Conservation (phyloP, 2,329 filamentous ascomycete genomes). For the Nectriaceae sp. region DNA sequence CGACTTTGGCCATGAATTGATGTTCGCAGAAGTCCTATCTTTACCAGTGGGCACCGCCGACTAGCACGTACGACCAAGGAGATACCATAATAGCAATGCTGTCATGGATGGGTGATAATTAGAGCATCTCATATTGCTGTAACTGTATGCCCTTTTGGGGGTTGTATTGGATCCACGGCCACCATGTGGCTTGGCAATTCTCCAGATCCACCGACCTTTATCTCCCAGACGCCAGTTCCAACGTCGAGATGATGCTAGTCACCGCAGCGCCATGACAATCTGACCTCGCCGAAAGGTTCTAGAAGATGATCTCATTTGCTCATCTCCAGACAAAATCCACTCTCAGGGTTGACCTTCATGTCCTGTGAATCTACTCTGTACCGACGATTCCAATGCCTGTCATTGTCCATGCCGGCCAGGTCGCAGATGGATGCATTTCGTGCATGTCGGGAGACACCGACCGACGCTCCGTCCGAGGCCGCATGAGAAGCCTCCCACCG, state of each 20-base stretch:
- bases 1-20: conserved; percentile 12
- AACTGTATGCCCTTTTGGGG: no score
- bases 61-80: neutral
- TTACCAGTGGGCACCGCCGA: no score
- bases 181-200: conserved; percentile 14
- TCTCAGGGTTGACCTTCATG: neutral
- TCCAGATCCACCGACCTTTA: conserved; percentile 11
- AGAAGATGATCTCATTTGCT: conserved; percentile 25
- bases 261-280: neutral
- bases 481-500: neutral
- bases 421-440: conserved; percentile 17
- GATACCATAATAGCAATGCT: no score
- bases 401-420: conserved; percentile 3
- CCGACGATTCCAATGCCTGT: neutral
- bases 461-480: conserved; percentile 9
- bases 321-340: neutral
- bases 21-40: conserved; percentile 2
- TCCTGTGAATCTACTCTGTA: neutral
- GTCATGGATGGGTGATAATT: no score
- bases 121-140: no score
- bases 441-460: conserved; percentile 21
- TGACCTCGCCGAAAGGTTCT: conserved; percentile 22
- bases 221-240: conserved; percentile 8
- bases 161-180: conserved; percentile 3
- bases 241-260: neutral